These are phyloP conservation scores for Rhodotorula sp. DNA, from an alignment of 1,284 basidiomycete species.

Conservation along the genomic window DNA sequence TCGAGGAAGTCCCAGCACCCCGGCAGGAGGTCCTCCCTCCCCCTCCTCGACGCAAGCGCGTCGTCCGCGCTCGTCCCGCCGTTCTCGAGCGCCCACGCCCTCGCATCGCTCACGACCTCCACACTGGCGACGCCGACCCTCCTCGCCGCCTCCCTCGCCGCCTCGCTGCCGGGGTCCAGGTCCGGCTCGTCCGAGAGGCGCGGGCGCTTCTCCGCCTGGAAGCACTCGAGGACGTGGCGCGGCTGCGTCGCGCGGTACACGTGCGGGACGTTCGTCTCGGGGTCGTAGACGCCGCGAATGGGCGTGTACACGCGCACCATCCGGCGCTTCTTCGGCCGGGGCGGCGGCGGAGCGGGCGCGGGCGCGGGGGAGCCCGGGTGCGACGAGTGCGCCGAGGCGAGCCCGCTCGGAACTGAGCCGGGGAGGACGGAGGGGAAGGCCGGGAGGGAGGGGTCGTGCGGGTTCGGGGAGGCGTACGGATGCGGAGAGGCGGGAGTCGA, in stretches of 20 bases:
- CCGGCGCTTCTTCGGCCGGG: slow-evolving; percentile 32
- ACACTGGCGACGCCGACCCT: slow-evolving; percentile 20
- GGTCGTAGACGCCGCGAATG: slow-evolving; percentile 44
- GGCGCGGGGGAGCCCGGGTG: neutral
- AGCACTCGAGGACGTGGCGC: slow-evolving; percentile 13
- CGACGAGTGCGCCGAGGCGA: slow-evolving; percentile 39
- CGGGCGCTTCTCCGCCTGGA: slow-evolving; percentile 29
- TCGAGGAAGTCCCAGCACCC: slow-evolving; percentile 32
- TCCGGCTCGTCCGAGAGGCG: slow-evolving; percentile 8
- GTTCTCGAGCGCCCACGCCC: slow-evolving; percentile 13
- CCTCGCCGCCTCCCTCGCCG: slow-evolving; percentile 11
- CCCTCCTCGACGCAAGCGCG: slow-evolving; percentile 5
- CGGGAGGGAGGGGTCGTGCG: slow-evolving; percentile 15
- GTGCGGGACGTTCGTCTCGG: slow-evolving; percentile 44
- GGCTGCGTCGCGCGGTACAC: slow-evolving; percentile 44
- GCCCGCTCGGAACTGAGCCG: neutral
- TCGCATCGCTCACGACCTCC: slow-evolving; percentile 15
- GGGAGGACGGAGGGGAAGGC: slow-evolving; percentile 34
- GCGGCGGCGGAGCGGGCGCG: slow-evolving; percentile 2
- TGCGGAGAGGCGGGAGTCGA: slow-evolving; percentile 18
- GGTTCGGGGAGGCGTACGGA: slow-evolving; percentile 30
- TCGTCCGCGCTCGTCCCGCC: slow-evolving; percentile 5
- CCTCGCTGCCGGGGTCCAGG: neutral
- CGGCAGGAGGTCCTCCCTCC: slow-evolving; percentile 12
- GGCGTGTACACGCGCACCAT: slow-evolving; percentile 39